These are phyloP conservation scores for Polyporus tsugae DNA, from an alignment of 1,284 basidiomycete genomes.

Conservation along the genomic window DNA sequence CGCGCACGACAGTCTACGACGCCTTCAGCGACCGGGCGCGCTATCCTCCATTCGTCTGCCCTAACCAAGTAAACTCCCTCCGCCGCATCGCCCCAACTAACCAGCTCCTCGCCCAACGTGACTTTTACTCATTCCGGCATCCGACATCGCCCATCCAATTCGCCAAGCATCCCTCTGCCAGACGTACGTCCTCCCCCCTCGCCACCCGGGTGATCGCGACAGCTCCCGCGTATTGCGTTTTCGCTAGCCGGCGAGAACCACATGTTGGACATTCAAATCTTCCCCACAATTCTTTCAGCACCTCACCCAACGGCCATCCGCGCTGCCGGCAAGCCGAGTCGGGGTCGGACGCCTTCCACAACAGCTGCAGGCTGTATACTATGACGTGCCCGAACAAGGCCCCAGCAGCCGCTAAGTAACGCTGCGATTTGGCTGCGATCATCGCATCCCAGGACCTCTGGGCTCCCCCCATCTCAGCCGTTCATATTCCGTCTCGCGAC, in stretches of 20 bases:
- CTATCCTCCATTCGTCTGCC: conserved; percentile 11
- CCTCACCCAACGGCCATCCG: neutral
- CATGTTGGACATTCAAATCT: neutral
- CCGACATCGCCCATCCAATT: neutral
- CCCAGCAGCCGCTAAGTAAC: neutral
- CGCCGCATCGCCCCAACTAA: neutral
- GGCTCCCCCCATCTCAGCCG: neutral
- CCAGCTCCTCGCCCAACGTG: neutral
- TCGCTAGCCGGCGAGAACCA: neutral
- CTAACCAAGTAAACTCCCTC: neutral
- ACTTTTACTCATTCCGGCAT: neutral
- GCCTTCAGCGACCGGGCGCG: neutral
- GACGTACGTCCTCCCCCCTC: neutral
- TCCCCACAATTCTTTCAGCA: neutral
- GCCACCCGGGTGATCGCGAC: neutral
- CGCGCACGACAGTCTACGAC: neutral
- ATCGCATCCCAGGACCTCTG: neutral
- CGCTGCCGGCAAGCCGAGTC: neutral
- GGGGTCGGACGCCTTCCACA: neutral
- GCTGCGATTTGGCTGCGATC: too few species aligned
- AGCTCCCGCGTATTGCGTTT: neutral
- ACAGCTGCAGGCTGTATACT: too few species aligned
- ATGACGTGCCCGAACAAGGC: neutral
- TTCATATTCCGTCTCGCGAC: conserved; percentile 3
- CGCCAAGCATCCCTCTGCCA: neutral